phyloP scores from a whole-genome alignment of 1,139 yeast species.

The Yamadazyma diospyri region DNA sequence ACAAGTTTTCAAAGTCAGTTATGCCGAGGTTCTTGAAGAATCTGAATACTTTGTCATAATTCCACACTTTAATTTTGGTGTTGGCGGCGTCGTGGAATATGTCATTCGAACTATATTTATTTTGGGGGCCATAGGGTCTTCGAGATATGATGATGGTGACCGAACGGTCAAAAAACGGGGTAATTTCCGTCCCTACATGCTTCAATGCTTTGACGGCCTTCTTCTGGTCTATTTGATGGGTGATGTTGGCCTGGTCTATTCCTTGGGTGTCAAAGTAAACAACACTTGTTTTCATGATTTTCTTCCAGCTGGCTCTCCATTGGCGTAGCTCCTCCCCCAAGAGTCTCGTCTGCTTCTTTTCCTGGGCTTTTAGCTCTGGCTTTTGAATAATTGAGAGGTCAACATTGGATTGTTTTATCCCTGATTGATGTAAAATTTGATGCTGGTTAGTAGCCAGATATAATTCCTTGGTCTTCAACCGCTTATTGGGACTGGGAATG shows the following conservation, averaged over 20 bases:
- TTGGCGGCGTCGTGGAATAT: constrained; percentile 62
- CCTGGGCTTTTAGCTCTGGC: background rate
- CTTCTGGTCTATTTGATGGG: constrained; percentile 47
- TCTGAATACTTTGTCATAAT: constrained; percentile 77
- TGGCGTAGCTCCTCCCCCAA: constrained; percentile 53
- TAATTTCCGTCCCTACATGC: constrained; percentile 61
- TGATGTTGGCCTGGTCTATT: constrained; percentile 36
- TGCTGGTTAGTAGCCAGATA: background rate
- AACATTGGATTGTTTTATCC: background rate
- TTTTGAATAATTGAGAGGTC: background rate
- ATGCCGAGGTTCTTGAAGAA: constrained; percentile 72
- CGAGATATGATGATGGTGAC: constrained; percentile 85
- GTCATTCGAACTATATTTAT: constrained; percentile 48
- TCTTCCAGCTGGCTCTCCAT: constrained; percentile 85
- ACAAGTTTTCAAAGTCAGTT: constrained; percentile 18
- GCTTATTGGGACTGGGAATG: constrained; percentile 40
- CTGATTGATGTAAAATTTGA: background rate
- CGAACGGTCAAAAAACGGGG: constrained; percentile 70
- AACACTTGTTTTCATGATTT: constrained; percentile 67
- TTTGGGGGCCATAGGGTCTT: constrained; percentile 24
- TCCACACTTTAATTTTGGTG: constrained; percentile 78
- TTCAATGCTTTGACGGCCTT: constrained; percentile 53
- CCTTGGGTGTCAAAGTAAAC: constrained; percentile 82
- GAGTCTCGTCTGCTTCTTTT: constrained; percentile 18
- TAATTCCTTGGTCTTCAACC: constrained; percentile 7